Evolutionary conservation across 2,329 filamentous ascomycete genomes (phyloP).

Genomic region (Bisporella sp.): DNA sequence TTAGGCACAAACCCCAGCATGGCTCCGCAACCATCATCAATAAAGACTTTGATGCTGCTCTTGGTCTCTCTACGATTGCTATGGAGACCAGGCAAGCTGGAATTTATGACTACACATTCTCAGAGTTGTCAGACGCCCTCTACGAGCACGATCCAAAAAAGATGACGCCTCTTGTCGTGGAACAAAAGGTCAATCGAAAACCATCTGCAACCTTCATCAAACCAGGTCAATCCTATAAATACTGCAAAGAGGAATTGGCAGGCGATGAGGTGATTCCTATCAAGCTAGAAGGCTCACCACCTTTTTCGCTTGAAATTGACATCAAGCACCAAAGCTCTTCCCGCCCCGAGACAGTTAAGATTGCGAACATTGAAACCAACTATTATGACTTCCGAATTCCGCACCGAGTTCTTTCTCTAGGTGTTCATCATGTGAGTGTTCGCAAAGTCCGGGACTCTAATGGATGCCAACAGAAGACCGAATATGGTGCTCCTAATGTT

Average conservation of each 20-base stretch:
- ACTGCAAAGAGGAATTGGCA: conserved; percentile 78
- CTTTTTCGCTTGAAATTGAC: conserved; percentile 86
- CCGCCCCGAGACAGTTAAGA: conserved; percentile 72
- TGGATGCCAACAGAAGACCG: conserved; percentile 76
- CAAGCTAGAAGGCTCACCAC: conserved; percentile 71
- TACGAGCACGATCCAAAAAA: conserved; percentile 68
- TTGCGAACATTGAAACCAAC: conserved; percentile 71
- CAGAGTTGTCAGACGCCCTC: conserved; percentile 73
- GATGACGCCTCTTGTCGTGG: conserved; percentile 60
- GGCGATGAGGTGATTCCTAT: conserved; percentile 86
- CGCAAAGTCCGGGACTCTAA: conserved; percentile 82
- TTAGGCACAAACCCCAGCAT: conserved; percentile 62
- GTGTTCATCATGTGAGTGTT: conserved; percentile 83
- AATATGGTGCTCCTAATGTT: conserved; percentile 65
- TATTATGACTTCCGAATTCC: conserved; percentile 78
- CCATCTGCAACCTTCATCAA: conserved; percentile 77
- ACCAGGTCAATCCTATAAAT: conserved; percentile 90
- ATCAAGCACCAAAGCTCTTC: conserved; percentile 84
- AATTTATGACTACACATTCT: conserved; percentile 79
- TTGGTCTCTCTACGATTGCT: conserved; percentile 69
- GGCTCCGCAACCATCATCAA: conserved; percentile 58
- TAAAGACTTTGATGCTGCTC: conserved; percentile 69
- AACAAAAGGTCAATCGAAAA: conserved; percentile 78
- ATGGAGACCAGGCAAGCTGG: conserved; percentile 84
- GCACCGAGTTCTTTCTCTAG: conserved; percentile 74